A percentile compares a stretch with the other conserved stretches of the same genome.
Conservation (phyloP, 768 basidiomycete species). For the Hericium coralloides region DNA sequence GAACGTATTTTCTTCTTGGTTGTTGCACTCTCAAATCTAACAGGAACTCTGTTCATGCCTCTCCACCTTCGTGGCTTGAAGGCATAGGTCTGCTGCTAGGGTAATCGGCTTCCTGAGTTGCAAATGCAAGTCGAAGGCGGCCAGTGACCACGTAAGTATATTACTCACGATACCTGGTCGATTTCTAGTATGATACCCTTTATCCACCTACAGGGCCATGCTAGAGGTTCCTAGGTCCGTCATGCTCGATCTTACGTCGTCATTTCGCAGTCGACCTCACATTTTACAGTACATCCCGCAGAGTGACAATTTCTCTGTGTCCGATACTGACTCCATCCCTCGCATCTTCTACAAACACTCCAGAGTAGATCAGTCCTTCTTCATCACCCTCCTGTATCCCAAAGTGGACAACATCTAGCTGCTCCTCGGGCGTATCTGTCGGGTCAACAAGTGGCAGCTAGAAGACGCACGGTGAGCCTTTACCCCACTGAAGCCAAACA, state of each 20-base stretch:
- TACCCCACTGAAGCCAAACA: neutral
- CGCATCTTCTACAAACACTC: slow-evolving; percentile 43
- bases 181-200: too few relatives aligned
- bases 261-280: neutral
- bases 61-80: too few relatives aligned
- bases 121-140: too few relatives aligned
- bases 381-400: slow-evolving; percentile 50
- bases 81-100: too few relatives aligned
- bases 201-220: too few relatives aligned
- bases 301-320: neutral
- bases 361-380: slow-evolving; percentile 49
- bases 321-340: neutral
- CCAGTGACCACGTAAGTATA: too few relatives aligned
- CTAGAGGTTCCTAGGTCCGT: too few relatives aligned
- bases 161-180: too few relatives aligned
- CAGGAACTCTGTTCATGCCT: too few relatives aligned
- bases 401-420: slow-evolving; percentile 47
- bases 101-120: too few relatives aligned
- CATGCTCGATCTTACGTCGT: neutral
- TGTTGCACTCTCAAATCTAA: too few relatives aligned
- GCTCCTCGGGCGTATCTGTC: slow-evolving; percentile 33
- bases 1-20: too few relatives aligned
- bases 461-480: neutral
- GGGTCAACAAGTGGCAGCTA: slow-evolving; percentile 48
- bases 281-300: neutral